Evolutionary conservation across 441 rosid species (phyloP), one percentile per base, ranked within the genome.

Genomic region (Iberis amara): DNA sequence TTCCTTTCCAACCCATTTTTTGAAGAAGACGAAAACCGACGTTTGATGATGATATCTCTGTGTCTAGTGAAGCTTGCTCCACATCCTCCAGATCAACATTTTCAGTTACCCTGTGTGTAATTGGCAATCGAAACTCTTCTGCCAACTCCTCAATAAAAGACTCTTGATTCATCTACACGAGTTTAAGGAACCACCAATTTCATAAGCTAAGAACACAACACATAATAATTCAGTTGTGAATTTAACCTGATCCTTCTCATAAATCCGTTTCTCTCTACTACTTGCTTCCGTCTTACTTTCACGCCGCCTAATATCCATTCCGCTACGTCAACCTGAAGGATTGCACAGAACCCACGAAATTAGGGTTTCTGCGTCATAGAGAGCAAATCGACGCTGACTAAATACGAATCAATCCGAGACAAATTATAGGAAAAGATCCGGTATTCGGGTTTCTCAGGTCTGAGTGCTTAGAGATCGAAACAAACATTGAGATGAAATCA

Each of bases 1-100:
- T 85, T 39, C 96, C 98, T 69, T 83, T 91, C 98, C 96, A 91
- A 13, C 98, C 96, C 96, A 91, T 91, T 64, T 88, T 91, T 59
- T 85, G 94, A 57, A 91, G 91, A 66, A 91, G 96, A 62, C 85
- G 85, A 71, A 83, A 91, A 40, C 98, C 96, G 11, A 91, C 60
- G 62, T 91, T 91, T 11, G 95, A 75, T 0, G 89, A 81, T 4
- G 90, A 64, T 74, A 91, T 73, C 72, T 59, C 73, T 2, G 91
- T 85, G 58, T 88, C 96, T 33, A 85, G 56, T 0, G 95, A 83
- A 0, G 96, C 96, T 68, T 88, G 96, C 40, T 91, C 96, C 57
- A 88, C 98, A 43, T 79, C 73, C 55, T 88, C 98, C 43, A 88
- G 64, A 63, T 88, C 89, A 44, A 88, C 84, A 61, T 91, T 91